phyloP scores from a whole-genome alignment of 2,329 filamentous ascomycete genomes.

The Scorias spongiosa region DNA sequence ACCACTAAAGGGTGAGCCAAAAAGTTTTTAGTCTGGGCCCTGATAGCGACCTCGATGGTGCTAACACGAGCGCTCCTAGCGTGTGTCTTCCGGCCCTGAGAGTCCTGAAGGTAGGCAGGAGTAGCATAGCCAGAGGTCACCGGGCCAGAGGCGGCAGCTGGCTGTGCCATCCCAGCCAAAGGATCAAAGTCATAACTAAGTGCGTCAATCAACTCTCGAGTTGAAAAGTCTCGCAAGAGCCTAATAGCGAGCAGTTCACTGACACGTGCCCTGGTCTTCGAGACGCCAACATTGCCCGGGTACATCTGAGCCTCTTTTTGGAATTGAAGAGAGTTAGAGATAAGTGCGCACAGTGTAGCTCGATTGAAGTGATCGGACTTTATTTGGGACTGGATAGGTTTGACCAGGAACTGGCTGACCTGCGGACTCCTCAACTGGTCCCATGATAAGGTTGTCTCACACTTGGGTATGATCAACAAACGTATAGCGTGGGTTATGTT shows the following conservation, averaged over 20 bases:
- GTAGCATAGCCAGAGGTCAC: conserved; percentile 9
- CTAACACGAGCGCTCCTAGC: conserved; percentile 62
- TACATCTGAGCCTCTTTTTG: conserved; percentile 70
- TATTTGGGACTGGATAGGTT: conserved; percentile 87
- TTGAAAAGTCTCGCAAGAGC: conserved; percentile 75
- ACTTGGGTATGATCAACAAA: conserved; percentile 65
- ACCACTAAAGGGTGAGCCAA: conserved; percentile 82
- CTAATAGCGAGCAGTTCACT: conserved; percentile 86
- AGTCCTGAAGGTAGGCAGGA: conserved; percentile 4
- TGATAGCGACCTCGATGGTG: conserved; percentile 82
- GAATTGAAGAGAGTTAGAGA: conserved; percentile 91
- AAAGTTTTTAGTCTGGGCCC: conserved; percentile 83
- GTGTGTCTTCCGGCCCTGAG: conserved; percentile 28
- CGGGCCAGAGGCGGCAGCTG: conserved; percentile 17
- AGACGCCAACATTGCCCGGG: conserved; percentile 71
- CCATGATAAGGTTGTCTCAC: conserved; percentile 86
- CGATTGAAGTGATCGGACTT: conserved; percentile 68
- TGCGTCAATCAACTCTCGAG: conserved; percentile 80
- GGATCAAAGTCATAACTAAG: conserved; percentile 92
- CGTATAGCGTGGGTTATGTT: conserved; percentile 81
- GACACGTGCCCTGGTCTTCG: conserved; percentile 69
- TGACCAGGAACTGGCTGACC: conserved; percentile 86
- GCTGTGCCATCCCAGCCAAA: conserved; percentile 58
- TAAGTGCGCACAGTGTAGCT: conserved; percentile 74
- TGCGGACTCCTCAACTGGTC: conserved; percentile 92